phyloP scores from a whole-genome alignment of 176 grass and related monocot species.

The Echinochloa phyllopogon region DNA sequence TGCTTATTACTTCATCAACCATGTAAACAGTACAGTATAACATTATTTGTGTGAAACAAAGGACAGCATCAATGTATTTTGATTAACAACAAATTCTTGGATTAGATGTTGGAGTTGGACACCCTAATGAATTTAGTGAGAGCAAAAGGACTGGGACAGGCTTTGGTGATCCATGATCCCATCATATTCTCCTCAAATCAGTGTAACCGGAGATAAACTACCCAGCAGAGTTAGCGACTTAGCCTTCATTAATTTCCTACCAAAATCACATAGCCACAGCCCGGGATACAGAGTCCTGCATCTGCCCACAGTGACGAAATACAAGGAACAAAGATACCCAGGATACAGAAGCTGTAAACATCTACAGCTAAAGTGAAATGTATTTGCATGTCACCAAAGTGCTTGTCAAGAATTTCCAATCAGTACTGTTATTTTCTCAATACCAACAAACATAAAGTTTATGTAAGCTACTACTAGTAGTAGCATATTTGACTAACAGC shows the following conservation, averaged over 20 bases:
- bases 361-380: not conserved
- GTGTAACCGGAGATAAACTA: slow-evolving; percentile 72
- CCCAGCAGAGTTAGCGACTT: not conserved
- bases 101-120: slow-evolving; percentile 64
- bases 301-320: not conserved
- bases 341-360: not conserved
- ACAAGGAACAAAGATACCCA: not conserved
- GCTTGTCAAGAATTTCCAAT: not conserved
- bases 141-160: slow-evolving; percentile 74
- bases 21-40: slow-evolving; percentile 51
- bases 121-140: slow-evolving; percentile 72
- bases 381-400: not conserved
- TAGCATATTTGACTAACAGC: not conserved
- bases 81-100: slow-evolving; percentile 40
- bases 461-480: not conserved
- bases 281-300: not conserved
- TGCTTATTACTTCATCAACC: slow-evolving; percentile 75
- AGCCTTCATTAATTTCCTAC: not conserved
- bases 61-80: not conserved
- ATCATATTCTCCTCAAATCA: slow-evolving; percentile 43
- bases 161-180: slow-evolving; percentile 65
- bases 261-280: not conserved
- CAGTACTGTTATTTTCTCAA: not conserved
- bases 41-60: not conserved
- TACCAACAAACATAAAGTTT: not conserved